Percentiles rank a stretch among this genome's conserved stretches.
These are phyloP conservation scores for Penicillium arizonense DNA, from an alignment of 495 filamentous ascomycete genomes.

Conservation along the genomic window DNA sequence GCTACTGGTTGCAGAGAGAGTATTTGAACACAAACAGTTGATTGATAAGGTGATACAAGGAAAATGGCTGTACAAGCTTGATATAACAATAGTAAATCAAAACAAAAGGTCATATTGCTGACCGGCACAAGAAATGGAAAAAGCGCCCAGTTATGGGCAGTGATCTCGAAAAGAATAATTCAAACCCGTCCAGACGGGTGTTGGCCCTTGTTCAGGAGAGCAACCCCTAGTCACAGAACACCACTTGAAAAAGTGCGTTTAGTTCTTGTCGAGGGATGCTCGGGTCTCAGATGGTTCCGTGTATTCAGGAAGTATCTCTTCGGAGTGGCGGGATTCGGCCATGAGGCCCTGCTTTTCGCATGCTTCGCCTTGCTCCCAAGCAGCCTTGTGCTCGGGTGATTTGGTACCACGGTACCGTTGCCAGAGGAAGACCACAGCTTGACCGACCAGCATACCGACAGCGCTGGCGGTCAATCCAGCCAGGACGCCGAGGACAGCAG, in stretches of 20 bases:
- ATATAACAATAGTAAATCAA: conserved; percentile 16
- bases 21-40: not conserved
- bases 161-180: not conserved
- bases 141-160: not conserved
- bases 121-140: conserved; percentile 1
- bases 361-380: conserved; percentile 33
- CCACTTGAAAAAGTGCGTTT: not conserved
- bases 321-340: conserved; percentile 27
- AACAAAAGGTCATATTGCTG: not conserved
- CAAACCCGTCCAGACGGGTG: not conserved
- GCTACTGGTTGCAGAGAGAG: too few relatives aligned
- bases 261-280: conserved; percentile 32
- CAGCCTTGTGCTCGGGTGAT: conserved; percentile 26
- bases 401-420: conserved; percentile 39
- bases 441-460: conserved; percentile 54
- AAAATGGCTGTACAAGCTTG: conserved; percentile 23
- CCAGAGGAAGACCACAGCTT: conserved; percentile 51
- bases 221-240: not conserved
- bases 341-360: conserved; percentile 45
- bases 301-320: conserved; percentile 39
- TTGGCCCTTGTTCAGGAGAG: not conserved
- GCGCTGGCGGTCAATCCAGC: conserved; percentile 50
- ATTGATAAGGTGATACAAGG: conserved; percentile 13
- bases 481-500: conserved; percentile 45
- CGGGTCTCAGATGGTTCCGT: conserved; percentile 18